Base-by-base conservation (phyloP, 495 filamentous ascomycete species). In the Aspergillus nanangensis region DNA sequence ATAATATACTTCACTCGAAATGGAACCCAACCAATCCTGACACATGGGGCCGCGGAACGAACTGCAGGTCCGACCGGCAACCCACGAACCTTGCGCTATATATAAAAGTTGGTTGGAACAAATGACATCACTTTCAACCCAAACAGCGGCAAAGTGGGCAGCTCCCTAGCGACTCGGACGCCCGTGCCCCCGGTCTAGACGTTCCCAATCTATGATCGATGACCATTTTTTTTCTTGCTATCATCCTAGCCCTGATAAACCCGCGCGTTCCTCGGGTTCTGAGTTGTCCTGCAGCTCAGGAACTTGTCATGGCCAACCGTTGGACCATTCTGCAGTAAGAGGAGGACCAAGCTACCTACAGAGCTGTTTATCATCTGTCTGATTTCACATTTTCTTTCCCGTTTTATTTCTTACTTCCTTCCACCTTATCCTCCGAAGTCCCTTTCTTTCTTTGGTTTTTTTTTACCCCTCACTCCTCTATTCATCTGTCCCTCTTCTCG, bases 401-500 rank as follows among this genome's bases (percentile, higher is more conserved):
- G 25, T 29, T 29, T 11, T 29, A 5, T 29, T 11, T 11, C 25
- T 29, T 11, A 5, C 25, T 29, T 11, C 25, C 25, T 29, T 29
- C 25, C 25, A 7, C 25, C 11, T 29, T 11, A 29, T 29, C 25
- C 25, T 29, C n/a, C n/a, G n/a, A n/a, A n/a, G n/a, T 31, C 18
- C 23, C 8, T 11, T 48, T 24, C 11, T 14, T n/a, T 19, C n/a
- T 39, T 18, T 29, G 17, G 8, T 38, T 42, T 44, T 29, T 35
- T 37, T 43, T n/a, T n/a, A n/a, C n/a, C n/a, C n/a, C n/a, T n/a
- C n/a, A n/a, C n/a, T n/a, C n/a, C 23, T 41, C 25, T 43, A 20
- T 23, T 21, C 14, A 33, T 24, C 25, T 37, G 27, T 32, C 14
- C 11, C 27, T 45, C 34, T 38, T 41, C 38, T 21, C 47, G n/a